Evolutionary conservation across 2,329 filamentous ascomycete species (phyloP), one percentile per base, ranked within the genome.

Genomic region (Lecanosticta acicola): DNA sequence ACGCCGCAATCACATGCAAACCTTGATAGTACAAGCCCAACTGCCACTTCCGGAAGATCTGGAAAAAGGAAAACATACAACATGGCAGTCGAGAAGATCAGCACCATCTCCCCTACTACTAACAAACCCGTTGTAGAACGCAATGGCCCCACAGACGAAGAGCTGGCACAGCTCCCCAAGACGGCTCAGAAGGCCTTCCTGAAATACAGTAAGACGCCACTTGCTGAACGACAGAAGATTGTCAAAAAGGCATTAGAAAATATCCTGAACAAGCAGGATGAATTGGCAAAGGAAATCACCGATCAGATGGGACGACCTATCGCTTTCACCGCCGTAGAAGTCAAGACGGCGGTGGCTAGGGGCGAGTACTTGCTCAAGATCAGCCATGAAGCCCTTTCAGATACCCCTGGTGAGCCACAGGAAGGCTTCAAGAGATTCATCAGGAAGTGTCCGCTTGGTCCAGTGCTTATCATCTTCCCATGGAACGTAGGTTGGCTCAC

Each of bases 251-350:
- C 90, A 1, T 71, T 97, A 36, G 77, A 83, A 51, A 69, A 87
- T 3, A 74, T 97, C 20, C 68, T 71, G 13, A 77, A 81, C 40
- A 83, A 81, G 64, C 79, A 89, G 66, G 84, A 93, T 80, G 85
- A 82, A 51, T 75, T 97, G 26, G 89, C 85, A 4, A 77, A 80
- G 56, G 90, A 96, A 66, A 72, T 97, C 49, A 96, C 90, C 0
- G 83, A 87, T 65, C 90, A 97, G 72, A 97, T 97, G 90, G 91
- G 91, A 34, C 79, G 91, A 16, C 91, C 91, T 26, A 95, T 96
- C 60, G 79, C 85, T 32, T 96, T 91, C 66, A 86, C 87, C 0
- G 82, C 78, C 38, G 88, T 82, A 57, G 91, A 97, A 71, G 77
- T 97, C 56, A 71, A 80, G 21, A 97, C 91, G 13, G 90, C 90